A percentile compares a stretch with the other conserved stretches of the same genome.
Conservation (phyloP, 2,329 filamentous ascomycete genomes). For the Didymosphaeria variabile region DNA sequence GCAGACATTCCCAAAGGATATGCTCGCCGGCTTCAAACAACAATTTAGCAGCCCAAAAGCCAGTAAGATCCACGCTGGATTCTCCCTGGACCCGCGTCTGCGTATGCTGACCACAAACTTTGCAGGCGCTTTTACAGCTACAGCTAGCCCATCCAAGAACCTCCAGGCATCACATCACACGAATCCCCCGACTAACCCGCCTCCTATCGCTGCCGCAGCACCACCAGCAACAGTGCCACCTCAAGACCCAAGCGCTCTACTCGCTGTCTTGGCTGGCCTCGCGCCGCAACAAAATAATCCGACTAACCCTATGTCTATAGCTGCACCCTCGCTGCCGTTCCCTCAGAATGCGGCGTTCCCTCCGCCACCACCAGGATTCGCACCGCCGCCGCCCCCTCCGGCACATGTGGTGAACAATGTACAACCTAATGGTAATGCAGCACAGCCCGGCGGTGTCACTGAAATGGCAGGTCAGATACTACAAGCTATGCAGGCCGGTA, state of each 20-base stretch:
- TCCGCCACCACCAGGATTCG: slow-evolving; percentile 43
- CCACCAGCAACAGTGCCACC: slow-evolving; percentile 26
- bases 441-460: slow-evolving; percentile 35
- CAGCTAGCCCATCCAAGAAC: slow-evolving; percentile 39
- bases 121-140: slow-evolving; percentile 35
- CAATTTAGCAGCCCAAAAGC: slow-evolving; percentile 72
- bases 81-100: not conserved
- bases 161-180: slow-evolving; percentile 31
- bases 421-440: slow-evolving; percentile 34
- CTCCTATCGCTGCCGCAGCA: slow-evolving; percentile 30
- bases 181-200: slow-evolving; percentile 38
- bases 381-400: slow-evolving; percentile 37
- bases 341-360: slow-evolving; percentile 35
- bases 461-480: slow-evolving; percentile 44
- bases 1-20: slow-evolving; percentile 82
- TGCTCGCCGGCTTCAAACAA: slow-evolving; percentile 85
- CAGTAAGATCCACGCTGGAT: slow-evolving; percentile 64
- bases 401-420: slow-evolving; percentile 26
- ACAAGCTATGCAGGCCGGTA: slow-evolving; percentile 44
- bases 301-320: slow-evolving; percentile 38
- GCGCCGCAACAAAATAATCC: slow-evolving; percentile 38
- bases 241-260: slow-evolving; percentile 42
- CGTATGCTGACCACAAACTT: not conserved
- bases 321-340: slow-evolving; percentile 38
- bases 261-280: slow-evolving; percentile 45